Percentiles rank a stretch among this genome's conserved stretches.
Conservation (phyloP, 2,329 filamentous ascomycete species). For the Lachnellula occidentalis region DNA sequence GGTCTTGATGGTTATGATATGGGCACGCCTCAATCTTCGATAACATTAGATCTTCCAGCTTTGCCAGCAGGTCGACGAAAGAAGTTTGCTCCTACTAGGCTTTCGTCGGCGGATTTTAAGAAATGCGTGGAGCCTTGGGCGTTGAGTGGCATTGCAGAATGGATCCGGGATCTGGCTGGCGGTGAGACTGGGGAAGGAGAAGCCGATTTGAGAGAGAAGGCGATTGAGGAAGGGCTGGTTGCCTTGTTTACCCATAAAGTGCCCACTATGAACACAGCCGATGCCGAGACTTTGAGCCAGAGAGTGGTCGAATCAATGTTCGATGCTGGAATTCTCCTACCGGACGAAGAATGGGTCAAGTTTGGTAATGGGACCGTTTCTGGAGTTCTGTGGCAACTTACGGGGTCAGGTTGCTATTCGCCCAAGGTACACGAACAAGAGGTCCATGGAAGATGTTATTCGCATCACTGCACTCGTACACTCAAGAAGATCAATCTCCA, state of each 20-base stretch:
- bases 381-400: slow-evolving; percentile 90
- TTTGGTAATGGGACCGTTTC: slow-evolving; percentile 76
- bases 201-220: slow-evolving; percentile 76
- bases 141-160: slow-evolving; percentile 76
- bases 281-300: slow-evolving; percentile 80
- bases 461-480: slow-evolving; percentile 87
- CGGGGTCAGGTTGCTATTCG: slow-evolving; percentile 86
- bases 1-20: slow-evolving; percentile 54
- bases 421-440: slow-evolving; percentile 65
- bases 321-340: slow-evolving; percentile 67
- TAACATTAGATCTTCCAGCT: slow-evolving; percentile 77
- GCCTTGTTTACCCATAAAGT: slow-evolving; percentile 91
- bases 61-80: slow-evolving; percentile 73
- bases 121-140: slow-evolving; percentile 91
- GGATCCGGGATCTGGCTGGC: slow-evolving; percentile 76
- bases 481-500: slow-evolving; percentile 90
- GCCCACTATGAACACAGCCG: slow-evolving; percentile 96
- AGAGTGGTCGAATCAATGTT: slow-evolving; percentile 78
- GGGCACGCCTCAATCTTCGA: slow-evolving; percentile 43
- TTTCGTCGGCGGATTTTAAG: slow-evolving; percentile 74
- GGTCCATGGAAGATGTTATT: slow-evolving; percentile 77
- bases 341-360: slow-evolving; percentile 97
- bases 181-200: slow-evolving; percentile 62
- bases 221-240: slow-evolving; percentile 81
- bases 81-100: slow-evolving; percentile 80